phyloP scores from a whole-genome alignment of 1,139 yeast genomes.

The Candida sojae region DNA sequence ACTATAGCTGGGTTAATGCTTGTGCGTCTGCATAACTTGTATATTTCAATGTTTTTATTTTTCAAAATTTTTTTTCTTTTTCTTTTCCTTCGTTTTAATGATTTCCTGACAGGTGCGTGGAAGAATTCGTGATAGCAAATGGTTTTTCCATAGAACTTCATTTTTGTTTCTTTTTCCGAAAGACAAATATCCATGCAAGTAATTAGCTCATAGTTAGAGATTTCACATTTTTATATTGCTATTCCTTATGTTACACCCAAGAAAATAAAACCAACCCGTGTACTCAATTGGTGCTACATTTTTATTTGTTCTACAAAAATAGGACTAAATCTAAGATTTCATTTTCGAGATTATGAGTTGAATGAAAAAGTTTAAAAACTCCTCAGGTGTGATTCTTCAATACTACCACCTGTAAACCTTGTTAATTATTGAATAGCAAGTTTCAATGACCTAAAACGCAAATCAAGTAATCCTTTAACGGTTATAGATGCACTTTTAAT shows the following conservation, averaged over 20 bases:
- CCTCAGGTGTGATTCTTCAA: not conserved
- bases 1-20: not conserved
- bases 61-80: too few relatives aligned
- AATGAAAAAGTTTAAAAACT: not conserved
- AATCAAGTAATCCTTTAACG: not conserved
- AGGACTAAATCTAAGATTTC: not conserved
- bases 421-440: not conserved
- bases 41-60: not conserved
- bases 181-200: not conserved
- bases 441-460: not conserved
- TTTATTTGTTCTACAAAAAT: not conserved
- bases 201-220: too few relatives aligned
- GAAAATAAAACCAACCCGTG: not conserved
- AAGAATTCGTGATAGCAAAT: too few relatives aligned
- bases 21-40: not conserved
- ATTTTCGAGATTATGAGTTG: not conserved
- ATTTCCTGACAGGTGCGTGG: too few relatives aligned
- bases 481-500: constrained; percentile 1
- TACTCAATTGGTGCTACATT: not conserved
- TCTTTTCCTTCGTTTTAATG: too few relatives aligned
- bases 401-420: not conserved
- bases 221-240: not conserved
- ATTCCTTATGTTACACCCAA: not conserved
- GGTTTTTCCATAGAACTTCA: too few relatives aligned
- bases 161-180: too few relatives aligned